phyloP scores from a whole-genome alignment of 2,329 filamentous ascomycete species.

The Rhexocercosporidium sp. region DNA sequence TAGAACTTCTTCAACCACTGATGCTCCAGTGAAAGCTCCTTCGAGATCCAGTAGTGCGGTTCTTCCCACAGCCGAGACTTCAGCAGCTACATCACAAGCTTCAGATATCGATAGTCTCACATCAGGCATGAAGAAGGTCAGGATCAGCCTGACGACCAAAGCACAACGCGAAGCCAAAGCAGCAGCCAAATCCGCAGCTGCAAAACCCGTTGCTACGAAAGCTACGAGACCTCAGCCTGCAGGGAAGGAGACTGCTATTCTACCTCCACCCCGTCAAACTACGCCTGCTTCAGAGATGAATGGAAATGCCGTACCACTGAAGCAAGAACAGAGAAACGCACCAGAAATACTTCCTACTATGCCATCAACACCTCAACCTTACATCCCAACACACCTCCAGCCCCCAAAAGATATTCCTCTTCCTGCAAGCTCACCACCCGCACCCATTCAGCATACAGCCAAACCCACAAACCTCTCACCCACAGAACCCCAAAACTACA shows the following conservation, averaged over 20 bases:
- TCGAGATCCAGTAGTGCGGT: conserved; percentile 16
- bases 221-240: conserved; percentile 11
- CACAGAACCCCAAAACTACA: background rate
- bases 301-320: background rate
- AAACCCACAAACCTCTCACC: conserved; percentile 5
- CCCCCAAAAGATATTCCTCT: conserved; percentile 32
- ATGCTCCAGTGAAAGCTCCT: background rate
- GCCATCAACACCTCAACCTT: conserved; percentile 30
- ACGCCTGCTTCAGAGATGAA: background rate
- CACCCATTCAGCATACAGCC: conserved; percentile 1
- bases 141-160: conserved; percentile 61
- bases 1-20: background rate
- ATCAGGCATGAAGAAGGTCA: conserved; percentile 65
- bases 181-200: conserved; percentile 20
- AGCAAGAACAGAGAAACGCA: too few species aligned
- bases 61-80: conserved; percentile 16
- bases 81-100: conserved; percentile 12
- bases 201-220: conserved; percentile 14
- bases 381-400: conserved; percentile 27
- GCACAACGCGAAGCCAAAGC: conserved; percentile 57
- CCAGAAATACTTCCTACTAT: conserved; percentile 14
- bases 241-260: conserved; percentile 5
- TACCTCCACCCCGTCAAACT: background rate
- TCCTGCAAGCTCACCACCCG: conserved; percentile 34
- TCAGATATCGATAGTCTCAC: conserved; percentile 60